phyloP scores from a whole-genome alignment of 768 basidiomycete species.

The Boletus fagicola region DNA sequence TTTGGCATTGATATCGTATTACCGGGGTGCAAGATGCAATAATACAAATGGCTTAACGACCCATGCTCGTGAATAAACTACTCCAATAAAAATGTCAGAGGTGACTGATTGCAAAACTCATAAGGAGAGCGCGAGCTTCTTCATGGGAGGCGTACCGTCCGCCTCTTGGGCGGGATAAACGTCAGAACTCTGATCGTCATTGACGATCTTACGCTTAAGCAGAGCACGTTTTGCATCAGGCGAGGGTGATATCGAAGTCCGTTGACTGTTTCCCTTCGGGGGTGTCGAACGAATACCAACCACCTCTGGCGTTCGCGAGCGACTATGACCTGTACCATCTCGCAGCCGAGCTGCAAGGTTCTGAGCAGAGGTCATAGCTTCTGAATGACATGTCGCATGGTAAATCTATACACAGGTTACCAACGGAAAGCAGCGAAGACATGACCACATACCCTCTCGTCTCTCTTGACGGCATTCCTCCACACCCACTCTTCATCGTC shows the following conservation, averaged over 20 bases:
- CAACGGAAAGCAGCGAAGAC: neutral
- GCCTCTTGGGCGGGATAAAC: constrained; percentile 34
- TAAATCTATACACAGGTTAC: constrained; percentile 59
- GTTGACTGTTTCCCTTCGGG: constrained; percentile 32
- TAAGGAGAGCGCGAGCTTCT: constrained; percentile 57
- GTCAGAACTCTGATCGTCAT: constrained; percentile 40
- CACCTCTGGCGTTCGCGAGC: constrained; percentile 74
- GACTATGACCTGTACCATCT: constrained; percentile 60
- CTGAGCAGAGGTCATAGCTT: constrained; percentile 63
- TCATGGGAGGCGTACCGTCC: constrained; percentile 60
- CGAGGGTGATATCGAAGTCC: constrained; percentile 47
- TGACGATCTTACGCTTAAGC: constrained; percentile 75
- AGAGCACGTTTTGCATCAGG: constrained; percentile 54
- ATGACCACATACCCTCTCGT: constrained; percentile 66
- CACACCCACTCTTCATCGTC: constrained; percentile 99
- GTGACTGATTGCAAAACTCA: constrained; percentile 18
- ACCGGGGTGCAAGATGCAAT: constrained; percentile 14
- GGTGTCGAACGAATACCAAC: constrained; percentile 37
- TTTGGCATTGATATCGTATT: constrained; percentile 17
- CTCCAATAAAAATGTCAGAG: constrained; percentile 30
- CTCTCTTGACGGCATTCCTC: constrained; percentile 84
- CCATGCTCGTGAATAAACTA: constrained; percentile 33
- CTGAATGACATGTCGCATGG: constrained; percentile 93
- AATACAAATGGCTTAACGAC: constrained; percentile 27
- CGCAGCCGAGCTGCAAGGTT: constrained; percentile 68